Evolutionary conservation across 2,329 filamentous ascomycete genomes (phyloP), one percentile per base, ranked within the genome.

Genomic region (Pseudocercospora pini-densiflorae): DNA sequence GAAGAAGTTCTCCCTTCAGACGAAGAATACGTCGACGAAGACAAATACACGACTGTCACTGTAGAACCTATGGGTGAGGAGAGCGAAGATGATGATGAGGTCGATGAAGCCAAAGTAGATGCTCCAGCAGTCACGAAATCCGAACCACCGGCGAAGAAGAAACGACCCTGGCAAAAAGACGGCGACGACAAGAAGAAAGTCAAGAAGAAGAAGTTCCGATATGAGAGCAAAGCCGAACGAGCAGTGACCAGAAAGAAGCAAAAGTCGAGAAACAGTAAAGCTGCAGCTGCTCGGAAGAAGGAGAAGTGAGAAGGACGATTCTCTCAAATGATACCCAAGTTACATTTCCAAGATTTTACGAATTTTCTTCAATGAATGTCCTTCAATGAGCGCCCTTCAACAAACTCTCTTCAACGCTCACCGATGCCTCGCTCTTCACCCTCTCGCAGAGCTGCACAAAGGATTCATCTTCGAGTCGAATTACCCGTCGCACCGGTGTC

Each of bases 21-120:
- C 77, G 93, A 94, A 72, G 93, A 98, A 79, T 99, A 97, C 80
- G 88, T 97, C 71, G 95, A 99, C 78, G 95, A 98, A 78, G 94
- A 97, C 79, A 92, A 91, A 77, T 97, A 93, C 78, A 98, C 95
- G 0, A 97, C 93, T 0, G 95, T 99, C 27, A 97, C 92, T 0
- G 89, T 99, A 1, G 94, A 97, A 78, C 90, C 92, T 10, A 93
- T 99, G 72, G 90, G 90, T 75, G 66, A 76, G 0, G 78, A 75
- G 72, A 90, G 90, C 75, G 66, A 76, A 0, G 78, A 75, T 2
- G 76, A 76, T 21, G 80, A 77, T 33, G 77, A 76, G 53, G 69
- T 51, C 9, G 64, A 65, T 33, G 45, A 43, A 24, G 21, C 21
- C 5, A 47, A 60, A 76, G 71, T 74, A 67, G 73, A 72, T 75